Evolutionary conservation across 495 filamentous ascomycete species (phyloP).

Genomic region (Darksidea phi): DNA sequence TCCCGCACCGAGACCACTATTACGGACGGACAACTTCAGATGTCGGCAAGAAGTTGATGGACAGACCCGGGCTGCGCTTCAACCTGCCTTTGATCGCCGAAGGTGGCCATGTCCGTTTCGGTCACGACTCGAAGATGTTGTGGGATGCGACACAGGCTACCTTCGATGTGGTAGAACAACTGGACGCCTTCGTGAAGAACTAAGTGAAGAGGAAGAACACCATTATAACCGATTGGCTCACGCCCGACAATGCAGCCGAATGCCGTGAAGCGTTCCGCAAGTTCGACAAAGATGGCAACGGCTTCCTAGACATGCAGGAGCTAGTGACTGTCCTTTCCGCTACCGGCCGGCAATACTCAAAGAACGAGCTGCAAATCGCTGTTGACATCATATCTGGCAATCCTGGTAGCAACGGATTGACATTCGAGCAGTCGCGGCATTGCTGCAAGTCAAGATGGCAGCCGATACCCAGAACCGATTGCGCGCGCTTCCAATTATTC

Average conservation of each 20-base stretch:
- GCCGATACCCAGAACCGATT: conserved; percentile 6
- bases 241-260: conserved; percentile 17
- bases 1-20: conserved; percentile 22
- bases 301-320: conserved; percentile 18
- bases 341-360: conserved; percentile 3
- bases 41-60: conserved; percentile 19
- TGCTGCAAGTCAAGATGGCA: conserved; percentile 20
- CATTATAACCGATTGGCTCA: conserved; percentile 14
- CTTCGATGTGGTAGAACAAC: conserved; percentile 15
- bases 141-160: conserved; percentile 20
- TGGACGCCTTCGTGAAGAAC: conserved; percentile 22
- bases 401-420: conserved; percentile 2
- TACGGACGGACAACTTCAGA: conserved; percentile 11
- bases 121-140: conserved; percentile 17
- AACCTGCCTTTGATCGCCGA: conserved; percentile 21
- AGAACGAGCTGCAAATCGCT: conserved; percentile 5
- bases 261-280: conserved; percentile 19
- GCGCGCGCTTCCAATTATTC: conserved; percentile 16
- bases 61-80: conserved; percentile 20
- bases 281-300: conserved; percentile 26
- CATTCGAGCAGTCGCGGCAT: conserved; percentile 18
- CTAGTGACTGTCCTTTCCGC: conserved; percentile 13
- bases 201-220: conserved; percentile 9
- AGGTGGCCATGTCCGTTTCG: conserved; percentile 12
- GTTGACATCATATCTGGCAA: conserved; percentile 14